phyloP scores from a whole-genome alignment of 2,329 filamentous ascomycete genomes.

The Chrysoporthe puriensis region DNA sequence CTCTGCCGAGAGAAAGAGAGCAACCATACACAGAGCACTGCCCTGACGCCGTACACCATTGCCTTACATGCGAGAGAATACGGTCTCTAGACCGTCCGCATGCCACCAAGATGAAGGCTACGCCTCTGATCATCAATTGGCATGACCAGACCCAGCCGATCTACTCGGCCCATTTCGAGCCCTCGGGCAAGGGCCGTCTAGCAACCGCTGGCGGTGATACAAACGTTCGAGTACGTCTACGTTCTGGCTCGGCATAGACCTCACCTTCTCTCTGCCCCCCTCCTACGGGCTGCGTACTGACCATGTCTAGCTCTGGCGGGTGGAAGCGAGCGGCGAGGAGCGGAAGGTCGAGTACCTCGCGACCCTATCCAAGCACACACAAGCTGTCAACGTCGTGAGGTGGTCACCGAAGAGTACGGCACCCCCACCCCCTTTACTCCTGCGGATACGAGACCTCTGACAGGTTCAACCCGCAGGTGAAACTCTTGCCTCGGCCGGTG shows the following conservation, averaged over 20 bases:
- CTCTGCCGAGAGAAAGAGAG: background rate
- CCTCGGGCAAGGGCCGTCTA: constrained; percentile 84
- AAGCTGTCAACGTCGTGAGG: constrained; percentile 96
- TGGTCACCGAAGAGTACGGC: constrained; percentile 87
- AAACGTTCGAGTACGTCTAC: constrained; percentile 77
- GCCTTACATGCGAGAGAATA: constrained; percentile 12
- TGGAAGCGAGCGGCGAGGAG: constrained; percentile 83
- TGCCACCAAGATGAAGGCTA: constrained; percentile 81
- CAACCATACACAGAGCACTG: background rate
- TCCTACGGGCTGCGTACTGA: constrained; percentile 3
- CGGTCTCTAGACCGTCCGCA: constrained; percentile 27
- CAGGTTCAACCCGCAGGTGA: constrained; percentile 64
- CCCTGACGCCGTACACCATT: background rate
- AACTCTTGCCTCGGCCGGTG: constrained; percentile 89
- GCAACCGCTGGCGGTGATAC: constrained; percentile 96
- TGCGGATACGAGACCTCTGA: constrained; percentile 16
- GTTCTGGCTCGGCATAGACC: background rate
- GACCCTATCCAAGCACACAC: constrained; percentile 89
- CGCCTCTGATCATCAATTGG: constrained; percentile 97
- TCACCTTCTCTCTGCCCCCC: background rate
- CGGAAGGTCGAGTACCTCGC: constrained; percentile 90
- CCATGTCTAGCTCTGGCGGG: constrained; percentile 77
- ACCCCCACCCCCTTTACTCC: too few relatives aligned
- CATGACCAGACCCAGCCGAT: constrained; percentile 96
- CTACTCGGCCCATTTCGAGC: constrained; percentile 97